These are phyloP conservation scores for Scolecobasidium constrictum DNA, from an alignment of 2,329 filamentous ascomycete species.

Conservation along the genomic window DNA sequence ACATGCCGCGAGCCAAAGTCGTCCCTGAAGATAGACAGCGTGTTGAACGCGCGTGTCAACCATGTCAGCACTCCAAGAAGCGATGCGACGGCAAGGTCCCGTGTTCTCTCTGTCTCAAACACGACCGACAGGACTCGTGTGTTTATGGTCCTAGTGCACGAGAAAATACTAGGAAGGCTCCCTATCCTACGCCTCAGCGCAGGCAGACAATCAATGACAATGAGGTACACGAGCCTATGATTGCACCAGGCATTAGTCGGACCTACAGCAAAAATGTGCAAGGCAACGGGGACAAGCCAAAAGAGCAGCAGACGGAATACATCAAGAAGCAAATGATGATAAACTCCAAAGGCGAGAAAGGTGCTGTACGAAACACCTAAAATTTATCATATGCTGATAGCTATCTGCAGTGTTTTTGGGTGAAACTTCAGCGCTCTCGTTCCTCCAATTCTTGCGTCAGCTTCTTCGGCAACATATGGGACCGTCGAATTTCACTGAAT, in stretches of 20 bases:
- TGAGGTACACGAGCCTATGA: slow-evolving; percentile 8
- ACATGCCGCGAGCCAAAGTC: slow-evolving; percentile 17
- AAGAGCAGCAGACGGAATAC: slow-evolving; percentile 5
- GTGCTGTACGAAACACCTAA: slow-evolving; percentile 20
- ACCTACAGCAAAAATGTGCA: too few species aligned
- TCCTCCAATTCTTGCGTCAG: slow-evolving; percentile 42
- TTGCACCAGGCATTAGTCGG: too few species aligned
- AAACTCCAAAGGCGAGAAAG: slow-evolving; percentile 41
- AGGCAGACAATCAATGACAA: slow-evolving; percentile 6
- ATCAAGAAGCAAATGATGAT: slow-evolving; percentile 34
- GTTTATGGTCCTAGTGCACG: slow-evolving; percentile 12
- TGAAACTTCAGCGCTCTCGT: slow-evolving; percentile 43
- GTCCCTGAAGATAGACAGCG: slow-evolving; percentile 16
- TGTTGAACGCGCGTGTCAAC: slow-evolving; percentile 15
- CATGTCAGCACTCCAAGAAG: slow-evolving; percentile 16
- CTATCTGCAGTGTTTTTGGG: slow-evolving; percentile 33
- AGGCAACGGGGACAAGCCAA: slow-evolving; percentile 6
- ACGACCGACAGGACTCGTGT: slow-evolving; percentile 12
- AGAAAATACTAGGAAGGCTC: slow-evolving; percentile 8
- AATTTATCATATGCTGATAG: not conserved
- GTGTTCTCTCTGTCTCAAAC: slow-evolving; percentile 15
- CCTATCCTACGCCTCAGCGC: slow-evolving; percentile 7
- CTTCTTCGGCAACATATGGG: slow-evolving; percentile 40
- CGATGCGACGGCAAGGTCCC: slow-evolving; percentile 15
- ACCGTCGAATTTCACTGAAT: slow-evolving; percentile 43